phyloP scores from a whole-genome alignment of 208 protist genomes.

The Wallacemonas sp. region DNA sequence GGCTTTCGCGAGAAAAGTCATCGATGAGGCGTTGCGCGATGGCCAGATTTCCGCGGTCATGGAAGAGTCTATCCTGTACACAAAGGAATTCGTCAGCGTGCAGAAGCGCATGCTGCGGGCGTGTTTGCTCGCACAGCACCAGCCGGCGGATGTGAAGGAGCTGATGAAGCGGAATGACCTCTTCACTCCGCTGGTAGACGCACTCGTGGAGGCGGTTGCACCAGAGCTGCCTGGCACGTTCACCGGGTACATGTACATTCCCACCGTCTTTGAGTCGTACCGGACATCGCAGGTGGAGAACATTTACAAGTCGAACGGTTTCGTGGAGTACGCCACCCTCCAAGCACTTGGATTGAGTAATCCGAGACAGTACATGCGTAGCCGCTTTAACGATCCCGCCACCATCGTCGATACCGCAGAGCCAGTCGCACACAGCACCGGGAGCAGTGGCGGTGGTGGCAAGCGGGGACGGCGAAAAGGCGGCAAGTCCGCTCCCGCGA shows the following conservation, averaged over 20 bases:
- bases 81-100: conserved; percentile 56
- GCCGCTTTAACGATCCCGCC: conserved; percentile 47
- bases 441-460: conserved; percentile 3
- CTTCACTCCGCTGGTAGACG: conserved; percentile 44
- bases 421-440: not conserved
- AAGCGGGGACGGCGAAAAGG: conserved; percentile 22
- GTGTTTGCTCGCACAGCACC: conserved; percentile 54
- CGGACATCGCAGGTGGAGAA: conserved; percentile 58
- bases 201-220: conserved; percentile 32
- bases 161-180: conserved; percentile 57
- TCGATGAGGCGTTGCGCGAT: conserved; percentile 39
- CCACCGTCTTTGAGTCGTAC: conserved; percentile 40
- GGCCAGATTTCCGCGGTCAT: conserved; percentile 38
- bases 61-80: conserved; percentile 62
- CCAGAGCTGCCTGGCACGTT: conserved; percentile 54
- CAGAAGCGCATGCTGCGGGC: conserved; percentile 66
- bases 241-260: conserved; percentile 48
- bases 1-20: conserved; percentile 45
- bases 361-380: conserved; percentile 55
- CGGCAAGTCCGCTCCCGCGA: not conserved
- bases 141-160: conserved; percentile 53
- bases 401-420: not conserved
- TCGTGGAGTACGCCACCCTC: conserved; percentile 59
- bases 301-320: conserved; percentile 76
- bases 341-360: conserved; percentile 49